These are phyloP conservation scores for Pseudovirgaria hyperparasitica DNA, from an alignment of 2,329 filamentous ascomycete genomes.

Conservation along the genomic window DNA sequence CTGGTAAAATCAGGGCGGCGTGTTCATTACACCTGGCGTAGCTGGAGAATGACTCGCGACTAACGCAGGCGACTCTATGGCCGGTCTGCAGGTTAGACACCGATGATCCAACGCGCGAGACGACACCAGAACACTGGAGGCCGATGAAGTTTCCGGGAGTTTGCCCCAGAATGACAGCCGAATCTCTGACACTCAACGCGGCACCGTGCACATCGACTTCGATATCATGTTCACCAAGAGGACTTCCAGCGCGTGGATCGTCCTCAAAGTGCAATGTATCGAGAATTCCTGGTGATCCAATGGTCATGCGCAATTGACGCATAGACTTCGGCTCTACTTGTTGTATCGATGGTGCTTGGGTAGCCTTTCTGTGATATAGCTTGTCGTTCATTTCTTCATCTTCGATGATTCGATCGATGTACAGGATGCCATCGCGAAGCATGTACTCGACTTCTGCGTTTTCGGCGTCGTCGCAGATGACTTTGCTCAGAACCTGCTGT, in stretches of 20 bases:
- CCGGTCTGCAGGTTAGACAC: not conserved
- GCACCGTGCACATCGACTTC: conserved; percentile 8
- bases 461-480: not conserved
- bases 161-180: conserved; percentile 10
- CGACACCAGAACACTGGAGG: not conserved
- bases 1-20: conserved; percentile 1
- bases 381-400: not conserved
- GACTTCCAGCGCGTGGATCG: not conserved
- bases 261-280: conserved; percentile 9
- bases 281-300: conserved; percentile 7
- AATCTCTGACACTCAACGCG: conserved; percentile 1
- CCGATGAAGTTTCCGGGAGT: conserved; percentile 4
- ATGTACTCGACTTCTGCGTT: conserved; percentile 1
- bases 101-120: not conserved
- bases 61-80: not conserved
- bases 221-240: not conserved
- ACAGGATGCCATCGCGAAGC: not conserved
- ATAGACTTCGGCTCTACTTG: not conserved
- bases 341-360: not conserved
- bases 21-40: not conserved
- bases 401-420: not conserved
- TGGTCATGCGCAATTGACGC: not conserved
- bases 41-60: not conserved
- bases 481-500: not conserved
- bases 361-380: not conserved